A percentile compares a stretch with the other conserved stretches of the same genome.
Conservation (phyloP, 2,329 filamentous ascomycete genomes). For the Fonsecaea multimorphosa region DNA sequence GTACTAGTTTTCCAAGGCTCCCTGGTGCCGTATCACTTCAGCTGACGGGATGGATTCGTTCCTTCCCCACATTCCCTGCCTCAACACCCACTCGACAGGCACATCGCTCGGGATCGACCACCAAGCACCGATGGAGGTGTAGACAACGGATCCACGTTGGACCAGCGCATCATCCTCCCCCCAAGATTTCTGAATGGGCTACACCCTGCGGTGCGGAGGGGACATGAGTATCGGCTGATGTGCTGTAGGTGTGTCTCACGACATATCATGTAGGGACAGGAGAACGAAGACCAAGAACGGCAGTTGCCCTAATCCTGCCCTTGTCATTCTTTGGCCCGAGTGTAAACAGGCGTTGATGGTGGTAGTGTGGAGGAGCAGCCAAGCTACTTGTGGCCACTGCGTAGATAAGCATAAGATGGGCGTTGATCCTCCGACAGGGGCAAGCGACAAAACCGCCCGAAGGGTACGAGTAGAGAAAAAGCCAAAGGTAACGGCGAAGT, state of each 20-base stretch:
- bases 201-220: background rate
- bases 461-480: background rate
- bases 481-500: background rate
- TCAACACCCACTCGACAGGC: background rate
- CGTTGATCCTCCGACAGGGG: background rate
- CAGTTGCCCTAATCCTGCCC: too few relatives aligned
- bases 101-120: background rate
- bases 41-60: background rate
- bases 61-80: background rate
- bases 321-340: background rate
- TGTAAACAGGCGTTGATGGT: background rate
- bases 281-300: too few relatives aligned
- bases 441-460: background rate
- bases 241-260: too few relatives aligned
- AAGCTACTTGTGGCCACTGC: background rate
- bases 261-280: too few relatives aligned
- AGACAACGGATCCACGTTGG: background rate
- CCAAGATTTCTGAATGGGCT: background rate
- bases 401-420: background rate
- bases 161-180: background rate
- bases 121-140: background rate
- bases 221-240: too few relatives aligned
- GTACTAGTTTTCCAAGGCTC: background rate
- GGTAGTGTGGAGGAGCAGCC: background rate
- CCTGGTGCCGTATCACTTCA: slow-evolving; percentile 17